Conservation (phyloP, 2,329 filamentous ascomycete species). For the Coniochaeta pulveracea region DNA sequence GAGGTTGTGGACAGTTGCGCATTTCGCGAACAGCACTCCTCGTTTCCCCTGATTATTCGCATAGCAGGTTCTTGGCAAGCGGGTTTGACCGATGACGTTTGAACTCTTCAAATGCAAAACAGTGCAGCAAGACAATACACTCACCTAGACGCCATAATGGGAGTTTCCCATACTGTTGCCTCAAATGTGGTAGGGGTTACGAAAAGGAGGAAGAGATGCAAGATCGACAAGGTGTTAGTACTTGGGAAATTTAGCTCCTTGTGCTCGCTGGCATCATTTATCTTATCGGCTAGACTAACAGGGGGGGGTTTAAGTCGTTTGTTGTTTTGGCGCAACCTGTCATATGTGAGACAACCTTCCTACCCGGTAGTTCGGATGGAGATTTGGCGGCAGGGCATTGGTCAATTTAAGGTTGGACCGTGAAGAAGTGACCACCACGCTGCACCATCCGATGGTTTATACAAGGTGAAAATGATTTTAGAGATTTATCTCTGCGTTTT, state of each 20-base stretch:
- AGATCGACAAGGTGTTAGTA: constrained; percentile 1
- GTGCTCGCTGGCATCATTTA: constrained; percentile 5
- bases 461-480: no score
- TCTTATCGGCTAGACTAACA: constrained; percentile 2
- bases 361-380: constrained; percentile 5
- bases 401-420: no score
- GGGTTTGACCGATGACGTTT: no score
- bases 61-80: no score
- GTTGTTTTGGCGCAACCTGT: constrained; percentile 5
- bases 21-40: no score
- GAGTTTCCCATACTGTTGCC: neutral
- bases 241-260: constrained; percentile 2
- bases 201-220: constrained; percentile 1
- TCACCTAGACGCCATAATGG: constrained; percentile 14
- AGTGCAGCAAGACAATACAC: constrained; percentile 6
- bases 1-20: no score
- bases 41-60: no score
- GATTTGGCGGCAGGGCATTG: constrained; percentile 9
- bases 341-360: neutral
- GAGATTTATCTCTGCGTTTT: no score
- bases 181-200: neutral
- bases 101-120: no score
- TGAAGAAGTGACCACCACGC: no score
- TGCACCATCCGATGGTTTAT: no score
- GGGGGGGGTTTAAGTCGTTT: no score